Conservation (phyloP, 2,329 filamentous ascomycete genomes). For the Aureobasidium namibiae region DNA sequence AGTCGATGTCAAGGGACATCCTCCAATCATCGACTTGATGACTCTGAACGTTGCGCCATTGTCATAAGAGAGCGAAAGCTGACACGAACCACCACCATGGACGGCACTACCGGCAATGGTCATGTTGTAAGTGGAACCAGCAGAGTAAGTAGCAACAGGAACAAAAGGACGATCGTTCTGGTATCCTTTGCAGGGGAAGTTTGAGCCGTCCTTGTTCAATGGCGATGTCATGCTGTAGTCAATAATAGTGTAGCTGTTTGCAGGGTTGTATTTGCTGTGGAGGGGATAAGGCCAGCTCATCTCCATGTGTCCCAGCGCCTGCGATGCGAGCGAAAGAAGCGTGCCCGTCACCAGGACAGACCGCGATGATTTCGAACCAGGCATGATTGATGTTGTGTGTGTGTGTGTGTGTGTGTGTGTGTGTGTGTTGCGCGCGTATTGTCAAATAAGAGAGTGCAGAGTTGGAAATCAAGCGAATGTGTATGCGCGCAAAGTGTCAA, state of each 20-base stretch:
- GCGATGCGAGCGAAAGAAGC: conserved; percentile 10
- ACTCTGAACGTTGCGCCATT: conserved; percentile 62
- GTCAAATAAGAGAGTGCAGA: no score
- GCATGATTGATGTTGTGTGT: neutral
- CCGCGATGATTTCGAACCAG: neutral
- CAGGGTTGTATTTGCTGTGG: conserved; percentile 42
- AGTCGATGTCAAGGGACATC: conserved; percentile 42
- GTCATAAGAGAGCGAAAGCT: conserved; percentile 68
- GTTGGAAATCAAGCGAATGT: neutral
- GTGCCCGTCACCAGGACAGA: conserved; percentile 10
- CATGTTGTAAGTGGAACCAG: conserved; percentile 56
- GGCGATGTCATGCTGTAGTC: conserved; percentile 69
- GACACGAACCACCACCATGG: conserved; percentile 68
- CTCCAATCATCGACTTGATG: conserved; percentile 54
- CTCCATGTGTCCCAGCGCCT: conserved; percentile 41
- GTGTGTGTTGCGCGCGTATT: neutral
- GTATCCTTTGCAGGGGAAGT: conserved; percentile 73
- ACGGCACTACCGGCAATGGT: conserved; percentile 51
- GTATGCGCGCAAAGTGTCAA: neutral
- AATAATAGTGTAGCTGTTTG: conserved; percentile 36
- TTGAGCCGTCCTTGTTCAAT: conserved; percentile 48
- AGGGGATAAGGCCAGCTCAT: conserved; percentile 48
- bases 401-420: neutral
- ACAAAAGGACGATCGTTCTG: conserved; percentile 42
- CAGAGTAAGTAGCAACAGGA: conserved; percentile 52